Evolutionary conservation across 2,329 filamentous ascomycete genomes (phyloP), one percentile per base, ranked within the genome.

Genomic region (Herpomyces periplanetae): DNA sequence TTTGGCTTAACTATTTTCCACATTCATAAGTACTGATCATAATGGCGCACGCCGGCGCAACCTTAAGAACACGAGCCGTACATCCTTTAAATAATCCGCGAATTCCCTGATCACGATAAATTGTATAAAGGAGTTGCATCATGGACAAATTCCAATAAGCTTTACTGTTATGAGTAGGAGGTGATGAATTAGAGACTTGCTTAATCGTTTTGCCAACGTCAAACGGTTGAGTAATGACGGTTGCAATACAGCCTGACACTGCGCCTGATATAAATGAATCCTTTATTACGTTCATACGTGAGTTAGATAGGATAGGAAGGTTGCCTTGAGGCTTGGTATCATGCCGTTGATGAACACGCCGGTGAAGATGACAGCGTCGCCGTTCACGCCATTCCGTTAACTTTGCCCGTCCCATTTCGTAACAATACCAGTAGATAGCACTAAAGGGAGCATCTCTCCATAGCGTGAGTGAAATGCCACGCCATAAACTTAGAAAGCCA

Each of bases 21-120:
- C 91, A 53, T 38, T 96, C 80, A 37, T 91, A 96, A 34, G 63
- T 87, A 34, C 68, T 84, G 34, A 96, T 91, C 80, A 96, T 96
- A 34, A 96, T 91, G 11, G 80, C 80, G 39, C 80, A 96, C 0
- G 75, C 69, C 1, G 80, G 80, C 1, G 80, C 75, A 3, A 96
- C 73, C 36, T 91, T 91, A 24, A 91, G 44, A 27, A 69, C 85
- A 15, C 80, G 50, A 0, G 80, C 71, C 10, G 69, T 61, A 68
- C 73, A 88, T 16, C 80, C 80, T 29, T 49, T 65, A 52, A 84
- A 91, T 3, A 96, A 42, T 0, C 80, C 80, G 1, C 51, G 35
- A 8, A 57, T 35, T 2, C 80, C 80, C 38, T 91, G 75, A 20
- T 63, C 63, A 28, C 54, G 51, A 43, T 75, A 84, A 19, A 96